phyloP scores from a whole-genome alignment of 306 rosid species.

The Morella rubra region DNA sequence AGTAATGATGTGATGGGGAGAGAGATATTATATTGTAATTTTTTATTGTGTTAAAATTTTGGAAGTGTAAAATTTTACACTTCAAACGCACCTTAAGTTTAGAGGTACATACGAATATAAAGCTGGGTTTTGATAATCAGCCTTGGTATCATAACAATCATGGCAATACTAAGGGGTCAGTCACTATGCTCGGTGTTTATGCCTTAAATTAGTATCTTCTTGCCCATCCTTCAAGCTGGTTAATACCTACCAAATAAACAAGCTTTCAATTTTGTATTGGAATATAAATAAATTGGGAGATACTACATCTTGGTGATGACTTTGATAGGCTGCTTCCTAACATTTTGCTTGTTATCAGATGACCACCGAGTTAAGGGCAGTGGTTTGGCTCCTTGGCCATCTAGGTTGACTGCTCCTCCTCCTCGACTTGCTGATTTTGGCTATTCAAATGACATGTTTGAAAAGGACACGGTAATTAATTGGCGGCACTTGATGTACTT shows the following conservation, averaged over 20 bases:
- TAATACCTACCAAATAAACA: background rate
- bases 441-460: constrained; percentile 77
- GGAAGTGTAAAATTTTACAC: no score
- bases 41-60: no score
- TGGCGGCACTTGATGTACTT: constrained; percentile 5
- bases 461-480: constrained; percentile 75
- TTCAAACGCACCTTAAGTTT: no score
- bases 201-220: constrained; percentile 1
- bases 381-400: constrained; percentile 96
- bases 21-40: no score
- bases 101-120: no score
- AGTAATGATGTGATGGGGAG: no score
- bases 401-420: constrained; percentile 82
- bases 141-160: background rate
- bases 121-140: background rate
- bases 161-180: background rate
- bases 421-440: constrained; percentile 95
- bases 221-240: constrained; percentile 12
- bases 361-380: constrained; percentile 72
- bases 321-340: constrained; percentile 21
- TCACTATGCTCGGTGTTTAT: constrained; percentile 7
- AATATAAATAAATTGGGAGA: constrained; percentile 3
- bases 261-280: constrained; percentile 2
- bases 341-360: constrained; percentile 55
- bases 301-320: background rate